Conservation (phyloP, 2,329 filamentous ascomycete genomes). For the Ophidiomyces ophidiicola region DNA sequence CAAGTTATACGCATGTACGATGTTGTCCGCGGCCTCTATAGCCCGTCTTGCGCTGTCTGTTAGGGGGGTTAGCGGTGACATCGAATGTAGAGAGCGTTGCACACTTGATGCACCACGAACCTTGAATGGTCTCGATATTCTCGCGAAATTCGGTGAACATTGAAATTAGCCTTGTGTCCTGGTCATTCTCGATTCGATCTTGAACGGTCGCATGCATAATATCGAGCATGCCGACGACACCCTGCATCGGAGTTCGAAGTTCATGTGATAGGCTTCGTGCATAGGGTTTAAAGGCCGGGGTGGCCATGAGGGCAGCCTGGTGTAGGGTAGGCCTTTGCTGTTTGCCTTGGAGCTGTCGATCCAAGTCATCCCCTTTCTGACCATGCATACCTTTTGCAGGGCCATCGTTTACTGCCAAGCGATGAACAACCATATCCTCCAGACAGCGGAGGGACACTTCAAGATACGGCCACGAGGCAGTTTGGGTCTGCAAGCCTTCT, state of each 20-base stretch:
- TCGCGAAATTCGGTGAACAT: slow-evolving; percentile 53
- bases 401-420: slow-evolving; percentile 19
- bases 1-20: slow-evolving; percentile 62
- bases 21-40: slow-evolving; percentile 62
- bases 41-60: slow-evolving; percentile 57
- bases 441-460: slow-evolving; percentile 57
- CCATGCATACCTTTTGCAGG: slow-evolving; percentile 25
- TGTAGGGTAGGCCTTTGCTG: slow-evolving; percentile 18
- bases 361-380: slow-evolving; percentile 22
- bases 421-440: slow-evolving; percentile 52
- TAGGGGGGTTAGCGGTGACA: slow-evolving; percentile 7
- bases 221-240: slow-evolving; percentile 63
- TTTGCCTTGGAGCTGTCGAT: slow-evolving; percentile 14
- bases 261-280: slow-evolving; percentile 62
- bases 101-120: slow-evolving; percentile 29
- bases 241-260: slow-evolving; percentile 61
- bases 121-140: slow-evolving; percentile 60
- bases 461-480: slow-evolving; percentile 52
- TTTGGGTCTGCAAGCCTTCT: slow-evolving; percentile 45
- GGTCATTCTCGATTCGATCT: slow-evolving; percentile 48
- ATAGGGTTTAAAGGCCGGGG: slow-evolving; percentile 54
- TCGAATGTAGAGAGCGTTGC: background rate
- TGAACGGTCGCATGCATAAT: slow-evolving; percentile 63
- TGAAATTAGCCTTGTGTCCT: slow-evolving; percentile 39
- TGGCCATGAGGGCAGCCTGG: slow-evolving; percentile 14